These are phyloP conservation scores for Pholiota adiposa DNA, from an alignment of 1,284 basidiomycete species.

Conservation along the genomic window DNA sequence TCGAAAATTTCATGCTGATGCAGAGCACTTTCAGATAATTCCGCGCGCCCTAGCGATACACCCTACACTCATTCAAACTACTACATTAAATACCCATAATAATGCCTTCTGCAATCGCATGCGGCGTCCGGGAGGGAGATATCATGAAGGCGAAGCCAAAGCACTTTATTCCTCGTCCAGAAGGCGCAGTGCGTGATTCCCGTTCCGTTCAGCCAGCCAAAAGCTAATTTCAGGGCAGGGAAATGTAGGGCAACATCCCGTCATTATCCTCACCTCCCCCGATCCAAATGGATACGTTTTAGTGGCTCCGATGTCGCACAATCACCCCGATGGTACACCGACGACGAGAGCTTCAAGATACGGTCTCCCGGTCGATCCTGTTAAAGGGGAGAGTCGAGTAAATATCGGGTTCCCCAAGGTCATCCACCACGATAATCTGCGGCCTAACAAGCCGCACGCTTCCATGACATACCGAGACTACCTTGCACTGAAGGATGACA, in stretches of 20 bases:
- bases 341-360: slow-evolving; percentile 26
- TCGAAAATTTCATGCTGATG: slow-evolving; percentile 1
- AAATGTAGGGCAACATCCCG: slow-evolving; percentile 27
- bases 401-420: slow-evolving; percentile 26
- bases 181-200: slow-evolving; percentile 21
- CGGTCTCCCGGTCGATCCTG: slow-evolving; percentile 26
- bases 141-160: slow-evolving; percentile 30
- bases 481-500: slow-evolving; percentile 22
- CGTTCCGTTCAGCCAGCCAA: background rate
- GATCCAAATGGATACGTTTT: slow-evolving; percentile 23
- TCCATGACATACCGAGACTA: slow-evolving; percentile 23
- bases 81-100: slow-evolving; percentile 20
- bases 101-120: slow-evolving; percentile 18
- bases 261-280: slow-evolving; percentile 24
- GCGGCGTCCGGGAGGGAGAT: slow-evolving; percentile 22
- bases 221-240: slow-evolving; percentile 15
- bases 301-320: slow-evolving; percentile 28
- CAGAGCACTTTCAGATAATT: slow-evolving; percentile 6
- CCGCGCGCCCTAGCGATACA: slow-evolving; percentile 11
- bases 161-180: slow-evolving; percentile 27
- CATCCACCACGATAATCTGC: slow-evolving; percentile 24
- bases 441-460: slow-evolving; percentile 23
- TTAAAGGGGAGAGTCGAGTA: slow-evolving; percentile 27
- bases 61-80: slow-evolving; percentile 13
- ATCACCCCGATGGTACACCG: slow-evolving; percentile 26